These are phyloP conservation scores for Arctium minus DNA, from an alignment of 129 eudicot species.

Conservation along the genomic window DNA sequence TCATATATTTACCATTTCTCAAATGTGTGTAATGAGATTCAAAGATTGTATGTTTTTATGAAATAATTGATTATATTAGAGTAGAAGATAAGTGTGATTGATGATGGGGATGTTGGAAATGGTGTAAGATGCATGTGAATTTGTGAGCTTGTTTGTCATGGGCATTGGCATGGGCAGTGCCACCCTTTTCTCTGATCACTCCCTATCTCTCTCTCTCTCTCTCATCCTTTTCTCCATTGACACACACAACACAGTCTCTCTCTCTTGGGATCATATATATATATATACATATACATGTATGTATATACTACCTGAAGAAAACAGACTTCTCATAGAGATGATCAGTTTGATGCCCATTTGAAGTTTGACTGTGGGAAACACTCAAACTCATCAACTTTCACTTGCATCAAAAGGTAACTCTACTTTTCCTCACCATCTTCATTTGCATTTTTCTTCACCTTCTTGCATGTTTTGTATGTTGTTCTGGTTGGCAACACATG, in stretches of 20 bases:
- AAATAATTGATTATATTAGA: constrained; percentile 10
- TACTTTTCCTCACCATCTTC: neutral
- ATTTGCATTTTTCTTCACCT: neutral
- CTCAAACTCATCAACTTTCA: neutral
- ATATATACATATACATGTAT: neutral
- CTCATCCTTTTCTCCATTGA: constrained; percentile 21
- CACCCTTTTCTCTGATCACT: constrained; percentile 12
- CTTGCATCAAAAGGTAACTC: constrained; percentile 2
- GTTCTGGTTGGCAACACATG: too few species aligned
- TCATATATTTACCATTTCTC: too few species aligned
- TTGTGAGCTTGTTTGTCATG: constrained; percentile 27
- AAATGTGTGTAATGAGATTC: neutral
- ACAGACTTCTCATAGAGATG: constrained; percentile 20
- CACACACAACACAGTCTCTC: neutral
- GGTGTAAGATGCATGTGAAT: constrained; percentile 35
- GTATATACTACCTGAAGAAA: constrained; percentile 9
- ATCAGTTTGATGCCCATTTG: neutral
- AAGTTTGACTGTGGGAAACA: neutral
- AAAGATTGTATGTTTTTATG: neutral
- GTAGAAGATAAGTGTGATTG: constrained; percentile 34
- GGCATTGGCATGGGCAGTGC: constrained; percentile 30
- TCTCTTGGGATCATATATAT: constrained; percentile 7
- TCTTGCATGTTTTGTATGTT: neutral
- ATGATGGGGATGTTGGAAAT: constrained; percentile 26
- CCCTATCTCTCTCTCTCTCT: neutral